Percentiles rank a stretch among this genome's conserved stretches.
Conservation (phyloP, 1,139 yeast species). For the Yamadazyma dendronema region DNA sequence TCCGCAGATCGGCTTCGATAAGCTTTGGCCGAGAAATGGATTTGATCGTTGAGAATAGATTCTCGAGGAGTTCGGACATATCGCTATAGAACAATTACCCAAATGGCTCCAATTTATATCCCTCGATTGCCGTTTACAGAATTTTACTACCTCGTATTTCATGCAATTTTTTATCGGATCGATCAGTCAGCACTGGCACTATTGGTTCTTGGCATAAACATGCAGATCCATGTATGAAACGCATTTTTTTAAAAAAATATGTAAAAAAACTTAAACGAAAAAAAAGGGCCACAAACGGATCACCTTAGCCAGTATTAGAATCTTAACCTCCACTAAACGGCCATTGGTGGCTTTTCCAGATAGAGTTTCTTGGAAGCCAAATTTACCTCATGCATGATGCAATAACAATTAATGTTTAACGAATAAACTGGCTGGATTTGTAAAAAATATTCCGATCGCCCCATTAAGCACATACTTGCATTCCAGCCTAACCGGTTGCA, state of each 20-base stretch:
- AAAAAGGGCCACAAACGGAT: background rate
- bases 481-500: too few species aligned
- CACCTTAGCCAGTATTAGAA: background rate
- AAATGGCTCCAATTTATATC: background rate
- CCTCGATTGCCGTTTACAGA: background rate
- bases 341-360: background rate
- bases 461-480: too few species aligned
- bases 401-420: background rate
- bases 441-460: background rate
- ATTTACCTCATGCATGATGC: background rate
- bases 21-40: too few species aligned
- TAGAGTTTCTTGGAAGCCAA: too few species aligned
- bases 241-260: background rate
- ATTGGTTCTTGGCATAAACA: background rate
- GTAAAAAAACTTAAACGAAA: background rate
- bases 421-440: background rate
- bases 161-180: background rate
- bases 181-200: constrained; percentile 1
- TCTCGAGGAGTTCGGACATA: too few species aligned
- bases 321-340: too few species aligned
- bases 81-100: background rate
- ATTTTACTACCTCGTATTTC: constrained; percentile 11
- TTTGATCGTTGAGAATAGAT: too few species aligned
- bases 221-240: background rate
- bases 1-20: too few species aligned